Conservation (phyloP, 306 rosid species). For the Coriaria nepalensis region DNA sequence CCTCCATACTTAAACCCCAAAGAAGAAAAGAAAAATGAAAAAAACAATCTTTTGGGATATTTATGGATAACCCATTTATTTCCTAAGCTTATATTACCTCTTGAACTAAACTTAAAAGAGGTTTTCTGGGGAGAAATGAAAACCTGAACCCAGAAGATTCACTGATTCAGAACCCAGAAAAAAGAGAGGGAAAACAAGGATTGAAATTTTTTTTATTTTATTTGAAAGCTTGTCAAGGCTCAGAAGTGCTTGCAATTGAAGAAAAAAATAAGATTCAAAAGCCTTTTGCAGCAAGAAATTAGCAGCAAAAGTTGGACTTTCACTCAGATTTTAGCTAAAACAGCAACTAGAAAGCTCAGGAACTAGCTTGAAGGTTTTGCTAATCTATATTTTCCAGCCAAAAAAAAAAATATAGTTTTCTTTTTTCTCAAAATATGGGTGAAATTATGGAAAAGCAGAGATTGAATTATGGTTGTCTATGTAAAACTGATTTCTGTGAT, state of each 20-base stretch:
- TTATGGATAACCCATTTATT: conserved; percentile 27
- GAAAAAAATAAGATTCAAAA: conserved; percentile 7
- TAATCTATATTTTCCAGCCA: conserved; percentile 9
- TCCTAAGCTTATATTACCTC: conserved; percentile 12
- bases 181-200: not conserved
- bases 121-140: conserved; percentile 9
- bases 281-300: conserved; percentile 5
- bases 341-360: not conserved
- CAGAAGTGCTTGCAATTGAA: conserved; percentile 14
- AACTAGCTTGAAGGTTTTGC: conserved; percentile 2
- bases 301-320: conserved; percentile 9
- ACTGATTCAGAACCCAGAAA: conserved; percentile 12
- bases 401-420: conserved; percentile 1
- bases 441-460: conserved; percentile 18
- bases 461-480: conserved; percentile 9
- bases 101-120: no score
- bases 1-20: conserved; percentile 43
- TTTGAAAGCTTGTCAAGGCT: not conserved
- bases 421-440: conserved; percentile 11
- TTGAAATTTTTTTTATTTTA: not conserved
- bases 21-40: conserved; percentile 11
- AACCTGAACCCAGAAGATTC: not conserved
- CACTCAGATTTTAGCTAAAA: conserved; percentile 3
- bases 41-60: conserved; percentile 16
- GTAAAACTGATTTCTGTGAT: conserved; percentile 12